Evolutionary conservation across 371 early-diverging fungal genomes (phyloP).

Genomic region (Mortierella sp.): DNA sequence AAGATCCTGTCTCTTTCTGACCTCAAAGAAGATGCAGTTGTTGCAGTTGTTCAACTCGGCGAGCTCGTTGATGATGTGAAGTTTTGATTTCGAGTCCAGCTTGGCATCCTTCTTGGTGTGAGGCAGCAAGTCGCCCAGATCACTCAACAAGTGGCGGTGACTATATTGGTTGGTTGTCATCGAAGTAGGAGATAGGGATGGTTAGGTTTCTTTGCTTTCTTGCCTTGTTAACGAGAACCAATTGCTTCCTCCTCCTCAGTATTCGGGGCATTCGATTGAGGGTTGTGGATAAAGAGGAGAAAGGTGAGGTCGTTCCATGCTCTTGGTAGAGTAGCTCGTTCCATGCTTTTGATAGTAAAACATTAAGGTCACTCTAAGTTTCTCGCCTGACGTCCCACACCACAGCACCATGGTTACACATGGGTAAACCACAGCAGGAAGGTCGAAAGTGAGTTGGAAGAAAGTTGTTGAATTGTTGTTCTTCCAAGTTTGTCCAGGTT

Average conservation of each 20-base stretch:
- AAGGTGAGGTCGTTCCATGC: no score
- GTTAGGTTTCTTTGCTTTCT: not conserved
- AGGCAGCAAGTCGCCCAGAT: conserved; percentile 89
- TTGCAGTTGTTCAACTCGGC: conserved; percentile 98
- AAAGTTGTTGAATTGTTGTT: no score
- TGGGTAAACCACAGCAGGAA: no score
- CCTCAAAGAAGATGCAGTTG: conserved; percentile 96
- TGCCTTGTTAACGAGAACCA: not conserved
- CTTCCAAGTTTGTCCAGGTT: not conserved
- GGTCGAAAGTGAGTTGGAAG: no score
- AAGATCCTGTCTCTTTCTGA: conserved; percentile 91
- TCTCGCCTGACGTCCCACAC: no score
- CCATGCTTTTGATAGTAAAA: no score
- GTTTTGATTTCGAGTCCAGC: conserved; percentile 91
- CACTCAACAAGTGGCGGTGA: conserved; percentile 92
- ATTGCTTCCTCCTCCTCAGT: no score
- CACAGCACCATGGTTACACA: no score
- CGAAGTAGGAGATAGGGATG: not conserved
- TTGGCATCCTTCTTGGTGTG: conserved; percentile 95
- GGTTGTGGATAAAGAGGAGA: no score
- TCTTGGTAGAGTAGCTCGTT: no score
- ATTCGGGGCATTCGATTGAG: no score
- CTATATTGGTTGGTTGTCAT: conserved; percentile 57
- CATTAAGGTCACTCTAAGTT: no score
- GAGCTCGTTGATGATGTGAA: conserved; percentile 93